Percentiles rank a stretch among this genome's conserved stretches.
Conservation (phyloP, 1,284 basidiomycete genomes). For the Ceratorhiza oryzae-sativae region DNA sequence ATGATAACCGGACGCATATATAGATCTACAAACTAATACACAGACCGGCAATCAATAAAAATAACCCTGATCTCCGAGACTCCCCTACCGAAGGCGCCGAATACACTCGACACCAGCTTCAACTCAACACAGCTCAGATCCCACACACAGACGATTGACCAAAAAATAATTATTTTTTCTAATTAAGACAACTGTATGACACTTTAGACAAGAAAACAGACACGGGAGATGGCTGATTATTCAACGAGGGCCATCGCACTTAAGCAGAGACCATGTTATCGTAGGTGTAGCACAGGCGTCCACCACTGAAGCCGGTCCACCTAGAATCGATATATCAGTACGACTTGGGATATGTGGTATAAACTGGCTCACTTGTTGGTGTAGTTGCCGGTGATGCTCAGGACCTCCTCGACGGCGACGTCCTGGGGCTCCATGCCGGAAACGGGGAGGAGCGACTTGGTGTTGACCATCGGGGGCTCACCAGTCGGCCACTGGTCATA, state of each 20-base stretch:
- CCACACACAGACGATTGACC: background rate
- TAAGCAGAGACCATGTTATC: conserved; percentile 28
- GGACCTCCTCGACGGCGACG: conserved; percentile 26
- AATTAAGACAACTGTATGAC: conserved; percentile 3
- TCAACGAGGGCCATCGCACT: background rate
- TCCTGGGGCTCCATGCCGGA: conserved; percentile 25
- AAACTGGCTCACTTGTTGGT: conserved; percentile 12
- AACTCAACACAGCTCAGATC: no score
- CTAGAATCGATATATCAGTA: background rate
- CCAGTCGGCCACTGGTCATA: conserved; percentile 29
- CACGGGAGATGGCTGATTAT: background rate
- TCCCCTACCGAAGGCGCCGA: no score
- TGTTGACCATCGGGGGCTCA: conserved; percentile 6
- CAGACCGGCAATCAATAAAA: no score
- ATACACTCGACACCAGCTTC: no score
- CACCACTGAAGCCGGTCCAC: conserved; percentile 22
- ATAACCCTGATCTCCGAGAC: no score
- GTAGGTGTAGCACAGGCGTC: conserved; percentile 28
- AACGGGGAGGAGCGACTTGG: conserved; percentile 29
- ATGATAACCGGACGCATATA: no score
- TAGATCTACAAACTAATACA: no score
- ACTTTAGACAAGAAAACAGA: background rate
- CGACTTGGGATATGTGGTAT: background rate
- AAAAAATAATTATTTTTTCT: background rate
- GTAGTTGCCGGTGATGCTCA: conserved; percentile 32